Evolutionary conservation across 2,329 filamentous ascomycete genomes (phyloP), one percentile per base, ranked within the genome.

Genomic region (Arthrobotrys sinensis): DNA sequence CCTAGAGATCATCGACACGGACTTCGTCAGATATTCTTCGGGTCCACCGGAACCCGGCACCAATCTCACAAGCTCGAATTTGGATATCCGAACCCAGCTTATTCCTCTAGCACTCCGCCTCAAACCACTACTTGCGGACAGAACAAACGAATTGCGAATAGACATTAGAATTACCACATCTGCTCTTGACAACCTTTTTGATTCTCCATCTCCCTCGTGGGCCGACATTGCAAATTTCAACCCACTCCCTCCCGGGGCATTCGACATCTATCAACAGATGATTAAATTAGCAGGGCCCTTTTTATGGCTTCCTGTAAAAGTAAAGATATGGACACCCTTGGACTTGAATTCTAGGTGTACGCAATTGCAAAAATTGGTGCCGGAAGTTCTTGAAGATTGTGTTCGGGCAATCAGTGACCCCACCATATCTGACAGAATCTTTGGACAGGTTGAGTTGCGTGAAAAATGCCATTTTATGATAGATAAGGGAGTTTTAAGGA

Each of bases 91-190:
- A 11, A 57, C 16, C n/a, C 38, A 55, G 1, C 14, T 67, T 8
- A 28, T 67, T 14, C 64, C 64, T 12, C 48, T 67, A 10, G 64
- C 64, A 5, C 50, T 67, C 14, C 64, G 64, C 19, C 32, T 57
- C 4, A 24, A 16, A 4, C 11, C 24, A 3, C 24, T 57, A 11
- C 6, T 45, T 14, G 50, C 3, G 6, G 7, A 16, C 21, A 32
- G 38, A 11, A 21, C 46, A 10, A 34, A 36, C 2, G 12, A 32
- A 16, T 32, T 14, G 3, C 36, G 32, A 0, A 28, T 68, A 16
- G 24, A 45, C 7, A 57, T 68, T 21, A 57, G 36, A 6, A 14
- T 34, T 5, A 40, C 64, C 6, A 55, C 21, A 10, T 34, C 36
- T n/a, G 21, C 11, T 11, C 28, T 32, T 3, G 28, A 55, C 21